Evolutionary conservation across 768 basidiomycete genomes (phyloP).

Genomic region (Suillus subalutaceus): DNA sequence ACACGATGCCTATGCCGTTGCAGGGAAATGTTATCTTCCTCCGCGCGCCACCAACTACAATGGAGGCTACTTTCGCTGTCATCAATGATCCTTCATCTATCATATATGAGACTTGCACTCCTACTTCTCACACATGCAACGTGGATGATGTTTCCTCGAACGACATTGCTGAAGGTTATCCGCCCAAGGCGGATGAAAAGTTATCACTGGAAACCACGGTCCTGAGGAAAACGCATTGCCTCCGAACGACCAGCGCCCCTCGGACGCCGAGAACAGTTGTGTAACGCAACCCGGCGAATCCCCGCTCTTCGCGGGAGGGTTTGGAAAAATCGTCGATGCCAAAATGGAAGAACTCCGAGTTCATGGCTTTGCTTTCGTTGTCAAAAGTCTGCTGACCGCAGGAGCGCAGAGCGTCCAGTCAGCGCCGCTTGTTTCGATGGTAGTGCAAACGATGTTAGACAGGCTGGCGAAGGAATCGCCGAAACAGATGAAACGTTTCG

Average conservation of each 20-base stretch:
- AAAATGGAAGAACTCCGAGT: slow-evolving; percentile 7
- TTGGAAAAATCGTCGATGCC: slow-evolving; percentile 15
- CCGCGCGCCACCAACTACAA: slow-evolving; percentile 25
- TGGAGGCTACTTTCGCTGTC: slow-evolving; percentile 6
- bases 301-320: slow-evolving; percentile 12
- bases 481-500: slow-evolving; percentile 8
- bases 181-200: neutral
- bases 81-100: slow-evolving; percentile 6
- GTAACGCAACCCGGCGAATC: neutral
- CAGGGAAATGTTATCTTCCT: slow-evolving; percentile 7
- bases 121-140: neutral
- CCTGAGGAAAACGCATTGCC: neutral
- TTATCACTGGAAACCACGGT: neutral
- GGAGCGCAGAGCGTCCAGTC: slow-evolving; percentile 12
- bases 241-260: slow-evolving; percentile 8
- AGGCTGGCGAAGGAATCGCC: slow-evolving; percentile 6
- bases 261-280: slow-evolving; percentile 16
- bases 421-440: slow-evolving; percentile 7
- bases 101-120: slow-evolving; percentile 8
- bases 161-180: neutral
- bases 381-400: slow-evolving; percentile 9
- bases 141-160: neutral
- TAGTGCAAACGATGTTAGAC: slow-evolving; percentile 10
- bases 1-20: slow-evolving; percentile 15
- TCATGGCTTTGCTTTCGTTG: slow-evolving; percentile 8